Evolutionary conservation across 2,329 filamentous ascomycete genomes (phyloP).

Genomic region (Ophiosphaerella narmari): DNA sequence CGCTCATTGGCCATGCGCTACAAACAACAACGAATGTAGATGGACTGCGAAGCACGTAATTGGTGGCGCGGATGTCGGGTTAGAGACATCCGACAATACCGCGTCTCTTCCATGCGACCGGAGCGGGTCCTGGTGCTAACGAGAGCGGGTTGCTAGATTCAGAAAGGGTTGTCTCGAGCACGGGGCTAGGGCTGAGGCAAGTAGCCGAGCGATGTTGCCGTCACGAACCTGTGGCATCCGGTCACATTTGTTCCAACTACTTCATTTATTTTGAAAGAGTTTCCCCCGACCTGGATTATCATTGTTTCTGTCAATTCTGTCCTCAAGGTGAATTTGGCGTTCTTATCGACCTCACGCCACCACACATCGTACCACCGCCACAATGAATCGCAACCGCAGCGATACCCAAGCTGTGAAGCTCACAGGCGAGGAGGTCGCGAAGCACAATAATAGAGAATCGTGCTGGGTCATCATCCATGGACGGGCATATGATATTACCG

Average conservation of each 20-base stretch:
- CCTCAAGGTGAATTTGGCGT: background rate
- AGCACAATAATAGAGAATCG: slow-evolving; percentile 83
- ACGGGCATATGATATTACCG: slow-evolving; percentile 69
- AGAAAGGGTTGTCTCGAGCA: slow-evolving; percentile 3
- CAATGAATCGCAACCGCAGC: slow-evolving; percentile 52
- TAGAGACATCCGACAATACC: no score
- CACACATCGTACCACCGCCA: slow-evolving; percentile 19
- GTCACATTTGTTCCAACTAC: background rate
- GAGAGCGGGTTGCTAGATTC: slow-evolving; percentile 21
- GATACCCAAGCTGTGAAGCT: slow-evolving; percentile 50
- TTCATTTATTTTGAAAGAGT: background rate
- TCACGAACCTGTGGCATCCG: slow-evolving; percentile 38
- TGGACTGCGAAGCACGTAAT: no score
- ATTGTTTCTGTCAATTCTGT: slow-evolving; percentile 1
- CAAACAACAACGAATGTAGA: no score
- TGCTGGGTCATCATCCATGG: slow-evolving; percentile 72
- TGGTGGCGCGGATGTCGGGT: no score
- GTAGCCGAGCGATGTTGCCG: slow-evolving; percentile 24
- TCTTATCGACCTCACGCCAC: slow-evolving; percentile 5
- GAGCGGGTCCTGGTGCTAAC: background rate
- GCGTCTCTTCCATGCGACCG: no score
- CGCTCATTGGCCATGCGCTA: no score
- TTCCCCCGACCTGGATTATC: slow-evolving; percentile 5
- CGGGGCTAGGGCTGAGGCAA: slow-evolving; percentile 29
- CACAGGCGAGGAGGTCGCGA: slow-evolving; percentile 57